Percentiles rank a stretch among this genome's conserved stretches.
These are phyloP conservation scores for Forsythia suspensa DNA, from an alignment of 257 asterid genomes.

Conservation along the genomic window DNA sequence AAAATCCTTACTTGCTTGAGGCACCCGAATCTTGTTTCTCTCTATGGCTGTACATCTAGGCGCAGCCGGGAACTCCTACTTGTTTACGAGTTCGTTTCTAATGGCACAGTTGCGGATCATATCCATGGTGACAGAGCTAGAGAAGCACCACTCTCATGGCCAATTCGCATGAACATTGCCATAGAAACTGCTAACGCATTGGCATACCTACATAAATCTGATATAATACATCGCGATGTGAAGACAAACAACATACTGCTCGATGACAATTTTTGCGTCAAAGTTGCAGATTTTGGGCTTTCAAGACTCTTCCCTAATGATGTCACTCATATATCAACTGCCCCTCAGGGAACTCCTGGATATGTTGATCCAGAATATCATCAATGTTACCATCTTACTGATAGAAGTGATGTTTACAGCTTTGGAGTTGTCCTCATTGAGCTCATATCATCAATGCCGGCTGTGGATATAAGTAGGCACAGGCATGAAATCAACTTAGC, in stretches of 20 bases:
- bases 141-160: constrained; percentile 31
- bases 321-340: constrained; percentile 53
- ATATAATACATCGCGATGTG: constrained; percentile 58
- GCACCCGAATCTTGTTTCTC: constrained; percentile 53
- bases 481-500: constrained; percentile 53
- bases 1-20: constrained; percentile 41
- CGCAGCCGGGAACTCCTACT: constrained; percentile 53
- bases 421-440: constrained; percentile 64
- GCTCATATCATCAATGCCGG: constrained; percentile 55
- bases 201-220: constrained; percentile 56
- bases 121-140: constrained; percentile 44
- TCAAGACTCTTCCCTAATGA: constrained; percentile 43
- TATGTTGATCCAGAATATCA: constrained; percentile 58
- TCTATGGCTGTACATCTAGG: constrained; percentile 57
- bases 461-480: constrained; percentile 49
- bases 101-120: constrained; percentile 64
- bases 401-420: constrained; percentile 59
- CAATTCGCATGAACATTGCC: constrained; percentile 51
- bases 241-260: constrained; percentile 58
- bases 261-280: constrained; percentile 44
- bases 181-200: constrained; percentile 51
- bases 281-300: constrained; percentile 64
- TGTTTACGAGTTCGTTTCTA: constrained; percentile 51
- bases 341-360: constrained; percentile 65
- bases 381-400: constrained; percentile 44